phyloP scores from a whole-genome alignment of 805 yeast genomes.

The Metschnikowia santaceciliae region DNA sequence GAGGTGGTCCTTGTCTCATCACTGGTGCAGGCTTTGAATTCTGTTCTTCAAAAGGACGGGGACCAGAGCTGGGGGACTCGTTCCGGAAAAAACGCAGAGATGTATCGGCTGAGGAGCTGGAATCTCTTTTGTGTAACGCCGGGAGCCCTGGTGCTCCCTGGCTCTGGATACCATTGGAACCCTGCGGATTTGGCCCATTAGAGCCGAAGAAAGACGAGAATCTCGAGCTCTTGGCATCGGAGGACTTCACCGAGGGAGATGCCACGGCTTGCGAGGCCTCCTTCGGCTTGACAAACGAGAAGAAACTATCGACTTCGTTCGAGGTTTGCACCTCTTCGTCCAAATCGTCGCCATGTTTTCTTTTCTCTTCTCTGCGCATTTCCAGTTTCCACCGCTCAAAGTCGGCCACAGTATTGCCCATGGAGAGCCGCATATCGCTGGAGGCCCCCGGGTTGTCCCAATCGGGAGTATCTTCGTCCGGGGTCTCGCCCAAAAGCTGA shows the following conservation, averaged over 20 bases:
- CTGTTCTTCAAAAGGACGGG: background rate
- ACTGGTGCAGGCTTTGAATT: background rate
- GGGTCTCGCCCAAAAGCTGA: conserved; percentile 33
- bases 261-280: conserved; percentile 9
- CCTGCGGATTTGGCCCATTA: background rate
- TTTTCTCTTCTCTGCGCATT: conserved; percentile 49
- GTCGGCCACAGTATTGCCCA: conserved; percentile 53
- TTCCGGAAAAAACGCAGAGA: conserved; percentile 5
- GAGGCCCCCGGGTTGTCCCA: conserved; percentile 34
- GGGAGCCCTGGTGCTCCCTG: background rate
- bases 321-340: conserved; percentile 16
- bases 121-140: background rate
- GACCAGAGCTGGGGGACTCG: background rate
- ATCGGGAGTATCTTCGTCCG: conserved; percentile 36
- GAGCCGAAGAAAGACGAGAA: conserved; percentile 17
- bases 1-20: conserved; percentile 4
- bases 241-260: conserved; percentile 8
- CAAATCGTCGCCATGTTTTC: conserved; percentile 39
- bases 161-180: background rate
- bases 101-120: background rate
- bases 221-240: conserved; percentile 24
- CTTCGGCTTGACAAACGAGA: conserved; percentile 37
- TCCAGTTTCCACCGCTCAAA: conserved; percentile 57
- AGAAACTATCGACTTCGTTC: conserved; percentile 43
- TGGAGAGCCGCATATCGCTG: conserved; percentile 23